Conservation (phyloP, 805 yeast genomes). For the Teunomyces atbi region DNA sequence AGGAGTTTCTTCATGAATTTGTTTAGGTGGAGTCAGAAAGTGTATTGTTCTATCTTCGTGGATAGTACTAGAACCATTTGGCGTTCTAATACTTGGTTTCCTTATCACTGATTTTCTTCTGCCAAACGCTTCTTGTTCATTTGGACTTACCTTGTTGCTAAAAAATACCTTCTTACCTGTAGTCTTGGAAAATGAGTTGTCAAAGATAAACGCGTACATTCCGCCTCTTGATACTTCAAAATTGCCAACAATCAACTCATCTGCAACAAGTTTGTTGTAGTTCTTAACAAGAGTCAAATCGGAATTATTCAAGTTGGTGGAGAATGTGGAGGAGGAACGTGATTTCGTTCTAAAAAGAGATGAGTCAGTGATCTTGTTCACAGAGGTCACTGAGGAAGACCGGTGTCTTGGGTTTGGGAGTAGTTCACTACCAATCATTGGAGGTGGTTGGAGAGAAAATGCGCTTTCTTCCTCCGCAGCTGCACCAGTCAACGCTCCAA, state of each 20-base stretch:
- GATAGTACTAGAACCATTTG: neutral
- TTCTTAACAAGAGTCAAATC: constrained; percentile 55
- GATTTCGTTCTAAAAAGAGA: constrained; percentile 32
- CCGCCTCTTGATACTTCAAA: constrained; percentile 63
- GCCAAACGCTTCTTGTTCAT: neutral
- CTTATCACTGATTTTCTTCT: neutral
- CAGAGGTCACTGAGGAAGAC: constrained; percentile 28
- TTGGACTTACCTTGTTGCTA: constrained; percentile 30
- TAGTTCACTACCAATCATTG: neutral
- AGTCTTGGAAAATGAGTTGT: constrained; percentile 85
- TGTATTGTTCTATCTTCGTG: neutral
- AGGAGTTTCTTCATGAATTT: constrained; percentile 7
- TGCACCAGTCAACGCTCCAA: neutral
- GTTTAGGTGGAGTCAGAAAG: neutral
- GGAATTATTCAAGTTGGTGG: constrained; percentile 36
- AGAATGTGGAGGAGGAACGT: constrained; percentile 38
- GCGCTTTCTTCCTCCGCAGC: constrained; percentile 2
- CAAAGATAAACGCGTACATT: constrained; percentile 83
- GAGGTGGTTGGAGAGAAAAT: constrained; percentile 9
- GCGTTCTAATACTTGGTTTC: neutral
- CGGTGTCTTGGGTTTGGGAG: constrained; percentile 1
- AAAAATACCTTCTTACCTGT: constrained; percentile 79
- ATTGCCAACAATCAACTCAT: constrained; percentile 61
- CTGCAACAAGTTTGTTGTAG: constrained; percentile 50
- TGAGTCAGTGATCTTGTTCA: constrained; percentile 33